A percentile compares a stretch with the other conserved stretches of the same genome.
phyloP scores from a whole-genome alignment of 257 asterid genomes.

The Gentiana straminea region DNA sequence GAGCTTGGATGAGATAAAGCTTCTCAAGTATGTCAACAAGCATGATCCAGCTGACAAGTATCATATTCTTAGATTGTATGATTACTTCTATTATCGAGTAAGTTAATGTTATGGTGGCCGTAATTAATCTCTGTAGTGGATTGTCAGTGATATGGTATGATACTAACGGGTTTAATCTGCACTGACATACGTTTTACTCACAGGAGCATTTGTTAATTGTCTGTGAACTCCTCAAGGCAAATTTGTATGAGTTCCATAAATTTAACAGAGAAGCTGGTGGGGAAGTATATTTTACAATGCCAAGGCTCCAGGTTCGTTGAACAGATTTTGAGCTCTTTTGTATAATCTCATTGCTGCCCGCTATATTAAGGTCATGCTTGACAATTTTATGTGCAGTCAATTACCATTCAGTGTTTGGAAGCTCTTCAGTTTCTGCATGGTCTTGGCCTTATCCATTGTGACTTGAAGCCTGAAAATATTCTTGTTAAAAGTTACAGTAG shows the following conservation, averaged over 20 bases:
- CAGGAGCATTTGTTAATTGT: conserved; percentile 97
- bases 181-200: conserved; percentile 13
- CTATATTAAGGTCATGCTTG: conserved; percentile 15
- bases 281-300: conserved; percentile 98
- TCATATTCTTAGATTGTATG: conserved; percentile 88
- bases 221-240: conserved; percentile 96
- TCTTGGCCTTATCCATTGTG: conserved; percentile 98
- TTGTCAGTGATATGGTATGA: not conserved
- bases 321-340: conserved; percentile 8
- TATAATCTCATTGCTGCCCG: conserved; percentile 3
- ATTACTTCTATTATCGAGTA: conserved; percentile 91
- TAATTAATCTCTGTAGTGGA: not conserved
- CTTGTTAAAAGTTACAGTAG: conserved; percentile 99
- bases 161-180: conserved; percentile 5
- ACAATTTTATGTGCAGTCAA: conserved; percentile 52
- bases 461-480: conserved; percentile 95
- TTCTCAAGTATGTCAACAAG: conserved; percentile 91
- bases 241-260: conserved; percentile 90
- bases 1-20: conserved; percentile 98
- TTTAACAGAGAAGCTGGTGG: conserved; percentile 99
- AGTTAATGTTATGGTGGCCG: conserved; percentile 18
- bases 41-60: conserved; percentile 98
- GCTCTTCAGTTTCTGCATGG: conserved; percentile 87
- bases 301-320: conserved; percentile 82
- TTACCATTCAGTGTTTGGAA: conserved; percentile 95